A percentile compares a stretch with the other conserved stretches of the same genome.
phyloP scores from a whole-genome alignment of 164 flowering plant genomes.

The Platanus orientalis region DNA sequence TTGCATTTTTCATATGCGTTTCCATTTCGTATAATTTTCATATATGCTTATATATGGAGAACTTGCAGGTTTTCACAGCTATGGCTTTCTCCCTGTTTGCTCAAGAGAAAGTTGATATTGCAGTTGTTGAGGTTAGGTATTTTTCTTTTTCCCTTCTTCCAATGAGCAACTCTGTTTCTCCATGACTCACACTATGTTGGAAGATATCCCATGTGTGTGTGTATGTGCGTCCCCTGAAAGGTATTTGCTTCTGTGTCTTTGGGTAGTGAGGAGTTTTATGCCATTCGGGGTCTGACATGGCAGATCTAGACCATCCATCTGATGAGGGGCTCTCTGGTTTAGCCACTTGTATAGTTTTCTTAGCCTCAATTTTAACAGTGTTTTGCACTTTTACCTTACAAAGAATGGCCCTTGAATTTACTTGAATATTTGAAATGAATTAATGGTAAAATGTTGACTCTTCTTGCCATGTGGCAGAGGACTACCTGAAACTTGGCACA shows the following conservation, averaged over 20 bases:
- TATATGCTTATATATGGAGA: conserved; percentile 1
- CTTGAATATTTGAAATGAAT: neutral
- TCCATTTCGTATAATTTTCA: neutral
- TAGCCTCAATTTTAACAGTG: too few species aligned
- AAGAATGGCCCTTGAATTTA: neutral
- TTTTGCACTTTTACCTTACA: too few species aligned
- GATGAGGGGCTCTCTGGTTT: too few species aligned
- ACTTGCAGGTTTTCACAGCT: conserved; percentile 84
- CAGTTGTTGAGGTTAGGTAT: conserved; percentile 73
- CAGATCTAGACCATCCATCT: too few species aligned
- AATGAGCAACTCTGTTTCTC: neutral
- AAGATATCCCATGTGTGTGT: neutral
- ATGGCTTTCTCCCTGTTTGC: conserved; percentile 77
- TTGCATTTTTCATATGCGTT: neutral
- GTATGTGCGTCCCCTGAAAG: neutral
- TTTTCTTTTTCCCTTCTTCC: conserved; percentile 1
- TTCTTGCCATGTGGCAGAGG: too few species aligned
- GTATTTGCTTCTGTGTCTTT: too few species aligned
- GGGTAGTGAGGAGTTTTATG: too few species aligned
- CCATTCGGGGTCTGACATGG: too few species aligned
- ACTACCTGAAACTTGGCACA: too few species aligned
- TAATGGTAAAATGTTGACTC: neutral
- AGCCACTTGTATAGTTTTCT: too few species aligned
- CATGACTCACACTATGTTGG: neutral
- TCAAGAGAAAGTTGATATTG: conserved; percentile 73